These are phyloP conservation scores for bread wheat (Triticum aestivum) DNA, from an alignment of 176 grass and related monocot species.

Conservation along the genomic window IWGSC_CS_RefSeq_v2.1 NC_057808.1:400869625-400870124, in stretches of 20 bases:
- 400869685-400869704: slow-evolving; percentile 67
- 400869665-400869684: slow-evolving; percentile 25
- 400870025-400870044: not conserved
- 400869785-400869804: slow-evolving; percentile 46
- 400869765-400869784: slow-evolving; percentile 30
- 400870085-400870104: not conserved
- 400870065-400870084: not conserved
- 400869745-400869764: not conserved
- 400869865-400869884: slow-evolving; percentile 59
- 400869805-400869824: slow-evolving; percentile 72
- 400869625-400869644: not conserved
- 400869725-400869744: slow-evolving; percentile 58
- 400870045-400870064: not conserved
- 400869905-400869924: slow-evolving; percentile 15
- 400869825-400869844: slow-evolving; percentile 78
- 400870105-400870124: not conserved
- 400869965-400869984: slow-evolving; percentile 70
- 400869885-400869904: slow-evolving; percentile 34
- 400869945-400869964: slow-evolving; percentile 63
- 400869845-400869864: slow-evolving; percentile 71
- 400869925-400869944: slow-evolving; percentile 37
- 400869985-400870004: slow-evolving; percentile 65
- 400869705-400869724: slow-evolving; percentile 62
- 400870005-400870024: slow-evolving; percentile 66
- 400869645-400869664: slow-evolving; percentile 26